A percentile compares a stretch with the other conserved stretches of the same genome.
phyloP scores from a whole-genome alignment of 148 eudicot species.

The Drosera capensis region DNA sequence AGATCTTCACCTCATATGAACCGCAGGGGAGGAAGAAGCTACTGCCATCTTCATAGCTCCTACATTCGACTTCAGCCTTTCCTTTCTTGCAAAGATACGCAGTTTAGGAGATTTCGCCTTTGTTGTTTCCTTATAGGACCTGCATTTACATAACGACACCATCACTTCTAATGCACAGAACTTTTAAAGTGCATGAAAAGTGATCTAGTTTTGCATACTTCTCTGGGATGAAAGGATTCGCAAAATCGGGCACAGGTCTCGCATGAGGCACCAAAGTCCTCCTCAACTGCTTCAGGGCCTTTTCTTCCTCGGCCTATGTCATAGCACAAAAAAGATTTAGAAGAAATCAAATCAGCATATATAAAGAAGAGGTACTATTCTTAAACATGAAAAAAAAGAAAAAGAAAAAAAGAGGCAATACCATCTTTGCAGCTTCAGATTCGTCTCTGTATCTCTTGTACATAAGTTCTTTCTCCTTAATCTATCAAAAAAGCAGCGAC shows the following conservation, averaged over 20 bases:
- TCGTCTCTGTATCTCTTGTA: constrained; percentile 91
- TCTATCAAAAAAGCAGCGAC: not conserved
- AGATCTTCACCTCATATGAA: not conserved
- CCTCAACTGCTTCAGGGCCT: constrained; percentile 82
- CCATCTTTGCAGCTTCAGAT: constrained; percentile 87
- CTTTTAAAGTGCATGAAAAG: not conserved
- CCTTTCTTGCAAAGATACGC: constrained; percentile 36
- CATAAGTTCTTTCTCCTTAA: constrained; percentile 73
- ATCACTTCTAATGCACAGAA: not conserved
- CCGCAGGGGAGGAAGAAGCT: not conserved
- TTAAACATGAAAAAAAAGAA: not conserved
- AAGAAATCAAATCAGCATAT: not conserved
- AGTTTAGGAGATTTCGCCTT: constrained; percentile 26
- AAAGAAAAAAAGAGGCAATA: constrained; percentile 4
- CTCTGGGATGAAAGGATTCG: constrained; percentile 61
- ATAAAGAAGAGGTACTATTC: not conserved
- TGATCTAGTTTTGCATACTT: constrained; percentile 30
- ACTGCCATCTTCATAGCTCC: not conserved
- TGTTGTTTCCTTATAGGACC: constrained; percentile 8
- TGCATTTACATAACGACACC: constrained; percentile 9
- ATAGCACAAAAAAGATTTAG: not conserved
- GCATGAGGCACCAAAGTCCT: constrained; percentile 89
- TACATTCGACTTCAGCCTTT: constrained; percentile 15
- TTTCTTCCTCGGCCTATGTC: constrained; percentile 87
- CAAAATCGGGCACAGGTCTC: constrained; percentile 73